Evolutionary conservation across 1,139 yeast genomes (phyloP), one percentile per base, ranked within the genome.

Genomic region (Lodderomyces margitis): DNA sequence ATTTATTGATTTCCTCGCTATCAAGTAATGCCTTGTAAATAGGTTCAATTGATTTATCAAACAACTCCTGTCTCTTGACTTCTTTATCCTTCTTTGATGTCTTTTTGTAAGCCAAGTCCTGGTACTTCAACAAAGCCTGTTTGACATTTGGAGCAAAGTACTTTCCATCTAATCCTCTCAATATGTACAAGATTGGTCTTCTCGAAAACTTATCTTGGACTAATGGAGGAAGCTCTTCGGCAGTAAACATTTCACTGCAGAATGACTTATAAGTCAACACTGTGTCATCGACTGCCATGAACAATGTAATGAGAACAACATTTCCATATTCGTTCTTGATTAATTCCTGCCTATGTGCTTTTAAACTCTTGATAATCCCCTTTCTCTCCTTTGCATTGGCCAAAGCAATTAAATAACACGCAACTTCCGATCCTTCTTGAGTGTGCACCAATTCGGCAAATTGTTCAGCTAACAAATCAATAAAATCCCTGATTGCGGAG

Each of bases 351-450:
- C 80, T 83, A 62, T 88, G 96, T 31, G 77, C 77, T 57, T 83
- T 87, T 61, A 92, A 75, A 15, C 83, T 62, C 63, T 78, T 85
- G 49, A 91, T 72, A 42, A 92, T 77, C 37, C 62, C 63, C 66
- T 91, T 92, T 72, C 97, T 83, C 68, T 92, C 97, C 68, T 92
- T 92, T 15, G 98, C 97, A 50, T 76, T 85, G 27, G 97, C 94
- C 48, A 78, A 73, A 1, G 96, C 88, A 45, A 92, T 73, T 48
- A 87, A 74, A 24, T 80, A 74, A 54, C 86, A 80, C 0, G 97
- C 97, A 44, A 88, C 97, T 55, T 87, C 95, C 39, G 91, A 70
- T 51, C 98, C 98, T 62, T 91, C 97, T 45, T 82, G 83, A 0
- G 98, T 92, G 60, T 92, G 98, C 25, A 91, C 96, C 59, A 92